phyloP scores from a whole-genome alignment of 495 filamentous ascomycete genomes.

The Mytilinidion resinicola region DNA sequence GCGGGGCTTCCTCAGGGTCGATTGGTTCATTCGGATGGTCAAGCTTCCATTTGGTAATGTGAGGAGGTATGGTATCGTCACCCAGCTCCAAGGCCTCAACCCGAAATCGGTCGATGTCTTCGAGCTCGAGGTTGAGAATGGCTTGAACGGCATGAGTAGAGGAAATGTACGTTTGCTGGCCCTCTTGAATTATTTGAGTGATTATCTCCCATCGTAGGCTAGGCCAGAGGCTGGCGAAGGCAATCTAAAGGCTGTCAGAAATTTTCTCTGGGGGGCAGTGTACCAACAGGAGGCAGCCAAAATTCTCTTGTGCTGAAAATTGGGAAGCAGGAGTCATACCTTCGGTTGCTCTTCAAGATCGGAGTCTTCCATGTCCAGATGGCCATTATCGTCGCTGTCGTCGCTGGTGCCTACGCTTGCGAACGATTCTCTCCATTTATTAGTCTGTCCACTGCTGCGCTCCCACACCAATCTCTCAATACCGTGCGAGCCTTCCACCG shows the following conservation, averaged over 20 bases:
- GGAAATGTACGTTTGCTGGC: not conserved
- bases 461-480: not conserved
- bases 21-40: not conserved
- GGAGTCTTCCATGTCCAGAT: not conserved
- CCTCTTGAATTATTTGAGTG: not conserved
- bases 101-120: not conserved
- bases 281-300: not conserved
- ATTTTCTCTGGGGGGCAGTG: no score
- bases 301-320: no score
- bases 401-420: not conserved
- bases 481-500: not conserved
- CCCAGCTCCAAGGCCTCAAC: not conserved
- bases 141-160: not conserved
- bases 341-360: not conserved
- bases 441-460: not conserved
- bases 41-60: not conserved
- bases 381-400: not conserved
- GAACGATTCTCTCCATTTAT: not conserved
- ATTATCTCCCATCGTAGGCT: not conserved
- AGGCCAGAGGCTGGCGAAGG: not conserved
- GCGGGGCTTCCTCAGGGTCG: not conserved
- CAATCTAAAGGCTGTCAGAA: not conserved
- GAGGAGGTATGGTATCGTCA: not conserved
- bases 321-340: not conserved
- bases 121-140: not conserved